A percentile compares a stretch with the other conserved stretches of the same genome.
phyloP scores from a whole-genome alignment of 106 monocot genomes.

The Allium sativum region DNA sequence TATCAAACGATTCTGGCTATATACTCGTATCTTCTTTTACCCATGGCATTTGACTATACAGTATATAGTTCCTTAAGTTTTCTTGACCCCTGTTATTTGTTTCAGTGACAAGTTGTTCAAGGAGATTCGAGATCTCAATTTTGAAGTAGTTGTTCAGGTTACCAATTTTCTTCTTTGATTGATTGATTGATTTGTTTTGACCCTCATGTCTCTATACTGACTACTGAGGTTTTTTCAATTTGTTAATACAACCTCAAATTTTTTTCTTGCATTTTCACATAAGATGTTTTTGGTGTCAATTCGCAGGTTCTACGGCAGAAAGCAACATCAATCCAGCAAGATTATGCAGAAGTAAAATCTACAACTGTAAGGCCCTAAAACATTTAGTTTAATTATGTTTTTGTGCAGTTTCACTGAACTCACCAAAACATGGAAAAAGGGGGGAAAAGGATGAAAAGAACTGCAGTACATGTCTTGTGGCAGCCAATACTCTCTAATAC shows the following conservation, averaged over 20 bases:
- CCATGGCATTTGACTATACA: background rate
- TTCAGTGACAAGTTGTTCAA: constrained; percentile 95
- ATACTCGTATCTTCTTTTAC: too few species aligned
- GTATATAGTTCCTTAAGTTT: background rate
- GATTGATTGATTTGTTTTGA: background rate
- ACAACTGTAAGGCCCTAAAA: constrained; percentile 37
- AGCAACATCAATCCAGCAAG: constrained; percentile 93
- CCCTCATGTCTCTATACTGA: background rate
- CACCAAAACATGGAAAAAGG: too few species aligned
- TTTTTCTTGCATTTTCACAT: background rate
- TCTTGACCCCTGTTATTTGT: constrained; percentile 7
- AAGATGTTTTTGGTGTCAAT: constrained; percentile 4
- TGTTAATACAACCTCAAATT: background rate
- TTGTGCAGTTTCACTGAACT: too few species aligned
- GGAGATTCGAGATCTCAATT: constrained; percentile 92
- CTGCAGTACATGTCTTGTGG: too few species aligned
- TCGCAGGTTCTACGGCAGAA: constrained; percentile 88
- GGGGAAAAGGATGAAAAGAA: too few species aligned
- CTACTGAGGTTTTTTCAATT: too few species aligned
- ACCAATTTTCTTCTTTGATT: background rate
- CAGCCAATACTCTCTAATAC: too few species aligned
- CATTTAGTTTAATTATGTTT: too few species aligned
- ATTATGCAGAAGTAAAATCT: constrained; percentile 89
- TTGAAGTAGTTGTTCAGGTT: constrained; percentile 99
- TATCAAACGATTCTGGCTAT: too few species aligned